Base-by-base conservation (phyloP, 1,284 basidiomycete species). In the Ceratobasidium sp. region DNA sequence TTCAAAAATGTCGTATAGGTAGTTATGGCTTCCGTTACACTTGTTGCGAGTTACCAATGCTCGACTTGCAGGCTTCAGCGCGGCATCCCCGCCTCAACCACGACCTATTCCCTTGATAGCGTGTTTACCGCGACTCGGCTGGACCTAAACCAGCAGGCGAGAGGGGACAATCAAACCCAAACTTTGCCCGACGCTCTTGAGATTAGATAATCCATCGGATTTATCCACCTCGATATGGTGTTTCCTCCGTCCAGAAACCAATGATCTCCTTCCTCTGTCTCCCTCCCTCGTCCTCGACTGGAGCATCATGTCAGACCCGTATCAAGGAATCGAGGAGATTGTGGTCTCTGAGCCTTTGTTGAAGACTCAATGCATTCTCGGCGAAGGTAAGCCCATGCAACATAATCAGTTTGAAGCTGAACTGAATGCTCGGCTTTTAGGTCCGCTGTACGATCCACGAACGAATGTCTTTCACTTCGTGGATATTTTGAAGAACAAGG, bases 381-480 rank as follows among this genome's bases (percentile, higher is more conserved):
- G 89, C 71, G 88, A 91, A 88, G 88, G 89, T 89, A 76, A 76
- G 74, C 58, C 23, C 6, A 28, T 52, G 30, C 74, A 43, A 16
- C 63, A n/a, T n/a, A 54, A 32, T 59, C 5, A 23, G 6, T 26
- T 14, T 38, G 18, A 9, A 2, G 32, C 16, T n/a, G 26, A 26
- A 59, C 13, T 66, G 26, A 35, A 13, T 21, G 30, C 69, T 71
- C 35, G 71, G 73, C 75, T 23, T 23, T 2, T 61, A 91, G 89
- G 86, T 41, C 89, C 90, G 3, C 73, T 91, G 2, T 91, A 88
- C 78, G 89, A 91, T 76, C 78, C 84, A 23, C 77, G 76, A 57
- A 87, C 86, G 1, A 83, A 82, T 13, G 84, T 80, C 23, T 78
- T 91, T 44, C 89, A 91, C 79, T 91, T 91, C 78, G 87, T 91